phyloP scores from a whole-genome alignment of 2,329 filamentous ascomycete species.

The Xylariaceae sp. region DNA sequence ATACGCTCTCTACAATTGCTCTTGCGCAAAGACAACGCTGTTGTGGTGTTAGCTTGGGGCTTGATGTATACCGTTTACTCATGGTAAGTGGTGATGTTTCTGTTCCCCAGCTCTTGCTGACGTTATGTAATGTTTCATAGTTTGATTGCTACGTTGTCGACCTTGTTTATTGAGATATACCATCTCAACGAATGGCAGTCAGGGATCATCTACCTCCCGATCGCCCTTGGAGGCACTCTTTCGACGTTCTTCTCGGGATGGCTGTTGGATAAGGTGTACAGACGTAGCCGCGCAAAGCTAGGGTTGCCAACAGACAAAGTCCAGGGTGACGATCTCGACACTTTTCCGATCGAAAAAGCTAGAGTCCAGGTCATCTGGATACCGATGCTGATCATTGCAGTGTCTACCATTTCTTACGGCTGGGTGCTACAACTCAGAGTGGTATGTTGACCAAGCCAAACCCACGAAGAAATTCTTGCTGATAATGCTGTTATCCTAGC shows the following conservation, averaged over 20 bases:
- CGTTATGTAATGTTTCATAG: not conserved
- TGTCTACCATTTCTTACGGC: conserved; percentile 8
- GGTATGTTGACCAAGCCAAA: conserved; percentile 8
- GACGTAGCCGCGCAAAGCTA: conserved; percentile 7
- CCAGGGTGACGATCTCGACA: conserved; percentile 18
- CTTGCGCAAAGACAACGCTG: conserved; percentile 12
- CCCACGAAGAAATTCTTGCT: not conserved
- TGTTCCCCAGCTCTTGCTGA: not conserved
- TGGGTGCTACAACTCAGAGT: conserved; percentile 15
- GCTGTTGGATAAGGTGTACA: conserved; percentile 19
- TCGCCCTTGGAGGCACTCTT: conserved; percentile 20
- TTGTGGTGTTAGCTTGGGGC: conserved; percentile 16
- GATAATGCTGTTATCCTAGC: conserved; percentile 1
- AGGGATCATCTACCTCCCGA: conserved; percentile 24
- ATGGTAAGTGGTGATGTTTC: conserved; percentile 11
- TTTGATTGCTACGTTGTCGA: not conserved
- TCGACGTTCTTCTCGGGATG: conserved; percentile 21
- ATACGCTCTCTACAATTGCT: not conserved
- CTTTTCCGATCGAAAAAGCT: conserved; percentile 13
- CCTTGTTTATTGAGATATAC: conserved; percentile 22
- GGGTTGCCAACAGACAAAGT: conserved; percentile 14
- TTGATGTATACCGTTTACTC: conserved; percentile 20
- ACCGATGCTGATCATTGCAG: conserved; percentile 5
- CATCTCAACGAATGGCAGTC: conserved; percentile 20
- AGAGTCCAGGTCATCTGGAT: conserved; percentile 10